Conservation (phyloP, 495 filamentous ascomycete genomes). For the Neurospora tetraspora region DNA sequence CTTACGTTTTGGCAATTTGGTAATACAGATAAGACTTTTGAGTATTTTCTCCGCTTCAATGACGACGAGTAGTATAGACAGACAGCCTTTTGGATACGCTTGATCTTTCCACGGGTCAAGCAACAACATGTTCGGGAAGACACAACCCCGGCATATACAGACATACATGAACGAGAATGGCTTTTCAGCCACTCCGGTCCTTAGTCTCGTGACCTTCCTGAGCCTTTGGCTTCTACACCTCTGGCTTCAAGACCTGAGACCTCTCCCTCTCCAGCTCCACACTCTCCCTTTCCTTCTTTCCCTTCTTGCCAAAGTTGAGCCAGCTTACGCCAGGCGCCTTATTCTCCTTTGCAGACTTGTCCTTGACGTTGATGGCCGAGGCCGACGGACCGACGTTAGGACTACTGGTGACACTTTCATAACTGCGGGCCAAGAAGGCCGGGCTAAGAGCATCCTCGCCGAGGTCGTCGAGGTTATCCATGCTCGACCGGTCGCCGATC, state of each 20-base stretch:
- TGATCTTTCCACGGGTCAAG: background rate
- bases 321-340: conserved; percentile 29
- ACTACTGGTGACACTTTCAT: conserved; percentile 34
- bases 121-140: background rate
- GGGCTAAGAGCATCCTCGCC: conserved; percentile 22
- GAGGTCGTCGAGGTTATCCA: conserved; percentile 38
- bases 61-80: background rate
- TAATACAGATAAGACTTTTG: background rate
- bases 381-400: conserved; percentile 28
- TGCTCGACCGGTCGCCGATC: conserved; percentile 30
- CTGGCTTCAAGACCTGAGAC: conserved; percentile 12
- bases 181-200: background rate
- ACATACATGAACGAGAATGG: background rate
- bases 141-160: background rate
- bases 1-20: background rate
- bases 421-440: conserved; percentile 26
- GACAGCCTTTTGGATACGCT: background rate
- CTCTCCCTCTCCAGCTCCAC: conserved; percentile 34
- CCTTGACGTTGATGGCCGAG: conserved; percentile 11
- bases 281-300: conserved; percentile 40
- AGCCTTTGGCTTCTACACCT: conserved; percentile 6
- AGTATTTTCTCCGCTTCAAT: background rate
- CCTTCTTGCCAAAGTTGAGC: conserved; percentile 39
- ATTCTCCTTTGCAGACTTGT: conserved; percentile 14
- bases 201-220: background rate